A percentile compares a stretch with the other conserved stretches of the same genome.
These are phyloP conservation scores for Anthracocystis panici-leucophaei DNA, from an alignment of 1,284 basidiomycete species.

Conservation along the genomic window DNA sequence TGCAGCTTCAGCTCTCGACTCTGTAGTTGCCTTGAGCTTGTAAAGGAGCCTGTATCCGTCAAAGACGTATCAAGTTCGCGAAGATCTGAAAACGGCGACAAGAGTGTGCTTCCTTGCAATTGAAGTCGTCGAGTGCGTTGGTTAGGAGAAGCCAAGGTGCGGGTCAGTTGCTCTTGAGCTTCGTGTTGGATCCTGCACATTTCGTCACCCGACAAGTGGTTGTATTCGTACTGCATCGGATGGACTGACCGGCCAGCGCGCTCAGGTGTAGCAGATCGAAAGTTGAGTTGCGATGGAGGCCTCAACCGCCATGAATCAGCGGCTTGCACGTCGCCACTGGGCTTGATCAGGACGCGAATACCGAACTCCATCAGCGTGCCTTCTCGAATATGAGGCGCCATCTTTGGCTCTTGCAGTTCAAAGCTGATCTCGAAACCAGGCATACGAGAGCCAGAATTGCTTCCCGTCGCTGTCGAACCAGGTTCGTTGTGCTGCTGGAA, in stretches of 20 bases:
- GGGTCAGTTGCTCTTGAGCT: constrained; percentile 25
- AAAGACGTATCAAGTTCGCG: background rate
- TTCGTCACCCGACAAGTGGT: constrained; percentile 8
- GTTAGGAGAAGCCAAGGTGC: constrained; percentile 8
- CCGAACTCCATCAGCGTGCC: constrained; percentile 36
- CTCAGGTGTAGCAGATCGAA: background rate
- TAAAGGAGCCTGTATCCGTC: background rate
- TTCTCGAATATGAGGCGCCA: constrained; percentile 5
- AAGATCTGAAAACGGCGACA: background rate
- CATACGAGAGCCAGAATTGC: background rate
- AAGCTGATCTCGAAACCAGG: constrained; percentile 46
- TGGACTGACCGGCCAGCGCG: background rate
- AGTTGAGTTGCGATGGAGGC: background rate
- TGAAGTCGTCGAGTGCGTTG: background rate
- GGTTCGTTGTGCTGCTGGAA: background rate
- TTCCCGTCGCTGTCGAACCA: background rate
- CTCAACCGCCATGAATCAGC: background rate
- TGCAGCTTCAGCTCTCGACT: constrained; percentile 5
- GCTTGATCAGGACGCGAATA: constrained; percentile 24
- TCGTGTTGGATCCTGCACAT: constrained; percentile 33
- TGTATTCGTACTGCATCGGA: constrained; percentile 33
- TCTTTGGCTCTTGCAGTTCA: constrained; percentile 19
- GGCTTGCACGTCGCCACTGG: background rate
- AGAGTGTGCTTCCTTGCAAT: background rate
- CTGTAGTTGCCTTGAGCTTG: background rate